phyloP scores from a whole-genome alignment of 331 rosid genomes.

The Telfairia occidentalis region DNA sequence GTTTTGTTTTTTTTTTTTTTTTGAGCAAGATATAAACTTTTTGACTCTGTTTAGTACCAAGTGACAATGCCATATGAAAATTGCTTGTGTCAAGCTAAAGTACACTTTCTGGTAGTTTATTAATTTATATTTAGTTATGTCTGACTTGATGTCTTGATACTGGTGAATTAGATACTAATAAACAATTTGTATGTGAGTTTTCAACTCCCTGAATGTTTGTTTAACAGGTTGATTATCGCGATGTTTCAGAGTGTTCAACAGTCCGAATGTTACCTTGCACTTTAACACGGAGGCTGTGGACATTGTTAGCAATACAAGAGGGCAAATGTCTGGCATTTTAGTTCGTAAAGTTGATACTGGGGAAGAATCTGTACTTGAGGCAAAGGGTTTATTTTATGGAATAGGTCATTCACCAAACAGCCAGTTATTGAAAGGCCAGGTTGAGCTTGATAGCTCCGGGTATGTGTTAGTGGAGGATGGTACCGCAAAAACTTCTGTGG shows the following conservation, averaged over 20 bases:
- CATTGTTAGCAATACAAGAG: conserved; percentile 68
- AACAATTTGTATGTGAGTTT: conserved; percentile 64
- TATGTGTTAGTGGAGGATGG: conserved; percentile 70
- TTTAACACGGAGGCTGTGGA: conserved; percentile 83
- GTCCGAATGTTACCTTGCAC: conserved; percentile 78
- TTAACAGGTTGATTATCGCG: conserved; percentile 99
- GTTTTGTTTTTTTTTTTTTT: too few species aligned
- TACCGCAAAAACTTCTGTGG: conserved; percentile 72
- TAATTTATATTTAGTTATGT: conserved; percentile 6
- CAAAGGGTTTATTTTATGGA: conserved; percentile 86
- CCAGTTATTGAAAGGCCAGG: conserved; percentile 74
- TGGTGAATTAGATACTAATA: conserved; percentile 42
- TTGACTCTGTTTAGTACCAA: not conserved
- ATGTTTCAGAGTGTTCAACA: conserved; percentile 99
- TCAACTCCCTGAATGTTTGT: conserved; percentile 95
- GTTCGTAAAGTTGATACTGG: conserved; percentile 50
- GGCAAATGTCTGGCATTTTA: conserved; percentile 80
- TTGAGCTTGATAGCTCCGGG: conserved; percentile 68
- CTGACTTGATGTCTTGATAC: conserved; percentile 17
- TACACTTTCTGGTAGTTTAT: not conserved
- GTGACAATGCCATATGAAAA: not conserved
- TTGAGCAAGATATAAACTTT: too few species aligned
- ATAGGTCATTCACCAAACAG: conserved; percentile 88
- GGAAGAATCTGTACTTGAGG: conserved; percentile 71
- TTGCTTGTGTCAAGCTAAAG: not conserved